Conservation (phyloP, 331 rosid species). For the Dryas integrifolia region DNA sequence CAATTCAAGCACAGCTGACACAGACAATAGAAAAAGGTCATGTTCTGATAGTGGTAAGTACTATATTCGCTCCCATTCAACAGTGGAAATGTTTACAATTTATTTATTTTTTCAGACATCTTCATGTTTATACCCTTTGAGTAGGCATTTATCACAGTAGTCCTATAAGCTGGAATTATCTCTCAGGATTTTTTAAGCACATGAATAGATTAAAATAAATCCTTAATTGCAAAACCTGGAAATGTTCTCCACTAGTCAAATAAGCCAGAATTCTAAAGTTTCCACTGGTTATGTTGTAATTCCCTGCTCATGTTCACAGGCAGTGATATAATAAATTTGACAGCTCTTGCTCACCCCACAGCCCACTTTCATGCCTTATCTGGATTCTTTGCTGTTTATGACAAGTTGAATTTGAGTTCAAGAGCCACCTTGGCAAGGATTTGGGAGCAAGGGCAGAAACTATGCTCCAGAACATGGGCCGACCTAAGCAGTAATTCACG, state of each 20-base stretch:
- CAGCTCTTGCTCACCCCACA: constrained; percentile 39
- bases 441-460: constrained; percentile 66
- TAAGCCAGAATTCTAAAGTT: background rate
- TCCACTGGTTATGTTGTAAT: background rate
- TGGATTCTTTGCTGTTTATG: constrained; percentile 74
- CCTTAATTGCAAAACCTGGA: background rate
- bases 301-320: constrained; percentile 45
- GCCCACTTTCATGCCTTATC: constrained; percentile 68
- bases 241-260: background rate
- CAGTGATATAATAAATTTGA: constrained; percentile 44
- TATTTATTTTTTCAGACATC: background rate
- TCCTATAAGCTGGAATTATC: no score
- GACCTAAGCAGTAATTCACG: constrained; percentile 40
- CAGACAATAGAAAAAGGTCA: constrained; percentile 32
- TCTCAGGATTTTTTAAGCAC: background rate
- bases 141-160: no score
- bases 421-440: constrained; percentile 57
- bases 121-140: constrained; percentile 7
- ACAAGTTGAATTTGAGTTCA: constrained; percentile 57
- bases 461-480: constrained; percentile 63
- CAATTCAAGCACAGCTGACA: constrained; percentile 47
- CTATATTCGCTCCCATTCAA: background rate
- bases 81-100: constrained; percentile 9
- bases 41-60: constrained; percentile 38
- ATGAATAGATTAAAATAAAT: background rate